These are phyloP conservation scores for Graphilbum ipis-grandicollis DNA, from an alignment of 2,329 filamentous ascomycete species.

Conservation along the genomic window DNA sequence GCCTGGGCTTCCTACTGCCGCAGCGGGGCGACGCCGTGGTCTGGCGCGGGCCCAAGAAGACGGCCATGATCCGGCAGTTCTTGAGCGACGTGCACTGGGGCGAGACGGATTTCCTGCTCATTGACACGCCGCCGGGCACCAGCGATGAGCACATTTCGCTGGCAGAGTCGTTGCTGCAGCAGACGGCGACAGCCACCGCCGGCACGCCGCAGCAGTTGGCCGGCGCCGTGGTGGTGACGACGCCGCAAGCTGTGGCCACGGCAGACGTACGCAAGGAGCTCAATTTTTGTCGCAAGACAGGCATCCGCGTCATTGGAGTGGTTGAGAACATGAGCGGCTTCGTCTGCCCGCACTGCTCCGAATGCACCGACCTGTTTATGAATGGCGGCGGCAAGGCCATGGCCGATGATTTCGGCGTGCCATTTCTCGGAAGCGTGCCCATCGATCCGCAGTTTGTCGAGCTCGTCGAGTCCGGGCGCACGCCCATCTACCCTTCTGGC, in stretches of 20 bases:
- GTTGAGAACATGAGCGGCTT: slow-evolving; percentile 95
- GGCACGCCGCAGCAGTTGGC: too few relatives aligned
- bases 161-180: slow-evolving; percentile 62
- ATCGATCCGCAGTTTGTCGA: slow-evolving; percentile 87
- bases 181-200: slow-evolving; percentile 38
- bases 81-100: slow-evolving; percentile 81
- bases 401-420: slow-evolving; percentile 70
- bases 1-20: slow-evolving; percentile 74
- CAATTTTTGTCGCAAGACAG: slow-evolving; percentile 80
- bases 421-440: slow-evolving; percentile 72
- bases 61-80: slow-evolving; percentile 96
- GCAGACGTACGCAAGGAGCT: slow-evolving; percentile 89
- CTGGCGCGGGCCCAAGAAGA: slow-evolving; percentile 97
- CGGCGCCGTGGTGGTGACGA: slow-evolving; percentile 88
- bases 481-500: slow-evolving; percentile 52
- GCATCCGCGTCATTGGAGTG: slow-evolving; percentile 66
- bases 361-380: slow-evolving; percentile 87
- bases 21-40: slow-evolving; percentile 81
- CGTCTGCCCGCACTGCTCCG: slow-evolving; percentile 62
- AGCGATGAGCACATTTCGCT: slow-evolving; percentile 95
- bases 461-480: slow-evolving; percentile 57
- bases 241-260: slow-evolving; percentile 83
- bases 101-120: slow-evolving; percentile 74
- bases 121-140: slow-evolving; percentile 92
- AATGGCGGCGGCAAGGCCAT: slow-evolving; percentile 80